Conservation (phyloP, 31 red algal genomes). For the Endocladia muricata region DNA sequence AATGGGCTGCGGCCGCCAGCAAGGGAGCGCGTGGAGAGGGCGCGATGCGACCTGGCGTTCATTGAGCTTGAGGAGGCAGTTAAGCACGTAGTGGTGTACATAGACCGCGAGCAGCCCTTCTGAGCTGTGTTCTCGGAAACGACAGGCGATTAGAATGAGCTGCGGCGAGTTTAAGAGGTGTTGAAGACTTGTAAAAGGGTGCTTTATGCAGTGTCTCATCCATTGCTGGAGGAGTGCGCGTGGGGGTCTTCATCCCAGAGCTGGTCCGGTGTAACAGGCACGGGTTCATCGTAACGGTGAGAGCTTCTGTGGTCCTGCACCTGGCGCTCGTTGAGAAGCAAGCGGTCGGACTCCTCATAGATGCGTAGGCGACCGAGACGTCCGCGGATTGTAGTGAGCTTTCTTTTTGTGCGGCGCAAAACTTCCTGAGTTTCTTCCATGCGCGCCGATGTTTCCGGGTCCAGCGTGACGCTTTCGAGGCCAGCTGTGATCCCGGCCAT, state of each 20-base stretch:
- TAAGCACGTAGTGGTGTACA: conserved; percentile 11
- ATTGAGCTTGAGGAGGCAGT: conserved; percentile 26
- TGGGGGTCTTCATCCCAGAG: background rate
- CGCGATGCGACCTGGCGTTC: conserved; percentile 17
- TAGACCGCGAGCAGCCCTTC: conserved; percentile 1
- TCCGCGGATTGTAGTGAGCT: conserved; percentile 38
- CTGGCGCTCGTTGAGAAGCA: conserved; percentile 4
- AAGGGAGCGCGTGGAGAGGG: conserved; percentile 9
- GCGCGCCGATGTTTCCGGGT: conserved; percentile 34
- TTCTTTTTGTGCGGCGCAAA: conserved; percentile 26
- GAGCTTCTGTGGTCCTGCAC: background rate
- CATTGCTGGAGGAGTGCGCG: background rate
- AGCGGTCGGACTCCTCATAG: conserved; percentile 44
- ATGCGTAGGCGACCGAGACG: conserved; percentile 42
- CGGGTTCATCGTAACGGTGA: background rate
- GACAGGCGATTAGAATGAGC: too few species aligned
- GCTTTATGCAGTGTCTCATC: too few species aligned
- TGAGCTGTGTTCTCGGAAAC: too few species aligned
- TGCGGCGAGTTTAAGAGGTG: too few species aligned
- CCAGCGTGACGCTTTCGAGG: conserved; percentile 37
- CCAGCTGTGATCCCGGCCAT: conserved; percentile 31
- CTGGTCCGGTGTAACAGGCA: background rate
- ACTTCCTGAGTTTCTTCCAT: conserved; percentile 48
- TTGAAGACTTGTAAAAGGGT: too few species aligned
- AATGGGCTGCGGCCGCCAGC: conserved; percentile 16